These are phyloP conservation scores for Flaveria trinervia DNA, from an alignment of 129 eudicot genomes.

Conservation along the genomic window DNA sequence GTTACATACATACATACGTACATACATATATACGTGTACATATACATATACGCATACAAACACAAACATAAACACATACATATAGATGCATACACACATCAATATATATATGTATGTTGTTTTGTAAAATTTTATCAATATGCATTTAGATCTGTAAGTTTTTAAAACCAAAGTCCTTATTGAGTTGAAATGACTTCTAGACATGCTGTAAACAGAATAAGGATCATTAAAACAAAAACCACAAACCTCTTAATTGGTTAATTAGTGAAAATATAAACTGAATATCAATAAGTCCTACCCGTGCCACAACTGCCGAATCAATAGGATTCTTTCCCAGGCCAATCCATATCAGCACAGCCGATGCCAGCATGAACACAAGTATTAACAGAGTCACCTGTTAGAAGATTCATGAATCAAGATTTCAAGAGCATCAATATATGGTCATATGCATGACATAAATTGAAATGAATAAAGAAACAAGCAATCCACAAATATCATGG, in stretches of 20 bases:
- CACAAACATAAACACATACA: background rate
- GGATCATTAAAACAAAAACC: background rate
- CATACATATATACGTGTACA: background rate
- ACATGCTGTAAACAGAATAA: background rate
- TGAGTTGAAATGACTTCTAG: background rate
- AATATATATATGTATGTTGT: background rate
- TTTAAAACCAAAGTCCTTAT: background rate
- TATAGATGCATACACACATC: background rate
- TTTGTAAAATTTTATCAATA: background rate
- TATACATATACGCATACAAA: background rate
- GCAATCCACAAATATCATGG: background rate
- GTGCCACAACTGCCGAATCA: slow-evolving; percentile 70
- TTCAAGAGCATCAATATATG: slow-evolving; percentile 21
- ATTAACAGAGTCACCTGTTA: slow-evolving; percentile 68
- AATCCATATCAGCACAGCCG: slow-evolving; percentile 83
- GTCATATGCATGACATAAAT: background rate
- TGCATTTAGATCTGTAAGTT: background rate
- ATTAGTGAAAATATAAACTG: background rate
- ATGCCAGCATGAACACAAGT: slow-evolving; percentile 66
- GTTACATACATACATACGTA: slow-evolving; percentile 10
- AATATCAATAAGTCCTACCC: slow-evolving; percentile 52
- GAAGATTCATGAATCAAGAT: slow-evolving; percentile 23
- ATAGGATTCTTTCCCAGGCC: slow-evolving; percentile 81
- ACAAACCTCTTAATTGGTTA: background rate
- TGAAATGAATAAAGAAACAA: background rate